phyloP scores from a whole-genome alignment of 2,329 filamentous ascomycete genomes.

The Epichloe coenophiala region DNA sequence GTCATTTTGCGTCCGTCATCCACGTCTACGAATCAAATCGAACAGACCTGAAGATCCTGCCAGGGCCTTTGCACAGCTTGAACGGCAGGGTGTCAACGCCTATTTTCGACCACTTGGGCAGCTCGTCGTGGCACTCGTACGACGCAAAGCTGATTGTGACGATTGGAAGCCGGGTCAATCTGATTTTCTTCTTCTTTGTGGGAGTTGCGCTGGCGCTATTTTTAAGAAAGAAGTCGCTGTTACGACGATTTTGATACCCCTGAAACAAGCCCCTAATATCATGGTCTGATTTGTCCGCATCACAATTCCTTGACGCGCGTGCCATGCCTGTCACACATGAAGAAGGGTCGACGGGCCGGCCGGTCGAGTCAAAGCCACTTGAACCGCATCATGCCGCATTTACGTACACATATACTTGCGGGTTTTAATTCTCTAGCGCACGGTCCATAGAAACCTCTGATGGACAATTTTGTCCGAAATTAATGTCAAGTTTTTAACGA shows the following conservation, averaged over 20 bases:
- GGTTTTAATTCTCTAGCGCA: slow-evolving; percentile 1
- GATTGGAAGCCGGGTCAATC: slow-evolving; percentile 7
- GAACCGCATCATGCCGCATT: not conserved
- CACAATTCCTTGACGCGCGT: not conserved
- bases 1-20: slow-evolving; percentile 28
- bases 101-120: slow-evolving; percentile 26
- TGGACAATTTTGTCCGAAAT: not conserved
- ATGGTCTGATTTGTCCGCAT: not conserved
- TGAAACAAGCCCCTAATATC: not conserved
- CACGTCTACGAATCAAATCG: slow-evolving; percentile 22
- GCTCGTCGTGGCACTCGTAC: slow-evolving; percentile 28
- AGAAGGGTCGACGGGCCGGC: not conserved
- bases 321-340: not conserved
- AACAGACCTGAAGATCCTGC: slow-evolving; percentile 21
- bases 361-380: not conserved
- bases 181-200: slow-evolving; percentile 10
- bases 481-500: not conserved
- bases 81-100: slow-evolving; percentile 26
- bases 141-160: slow-evolving; percentile 16
- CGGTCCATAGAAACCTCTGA: not conserved
- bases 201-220: slow-evolving; percentile 10
- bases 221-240: slow-evolving; percentile 8
- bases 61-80: slow-evolving; percentile 24
- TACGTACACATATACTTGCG: not conserved
- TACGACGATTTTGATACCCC: slow-evolving; percentile 7